A percentile compares a stretch with the other conserved stretches of the same genome.
Evolutionary conservation across 371 early-diverging fungal genomes (phyloP).

Genomic region (Mortierella sp.): DNA sequence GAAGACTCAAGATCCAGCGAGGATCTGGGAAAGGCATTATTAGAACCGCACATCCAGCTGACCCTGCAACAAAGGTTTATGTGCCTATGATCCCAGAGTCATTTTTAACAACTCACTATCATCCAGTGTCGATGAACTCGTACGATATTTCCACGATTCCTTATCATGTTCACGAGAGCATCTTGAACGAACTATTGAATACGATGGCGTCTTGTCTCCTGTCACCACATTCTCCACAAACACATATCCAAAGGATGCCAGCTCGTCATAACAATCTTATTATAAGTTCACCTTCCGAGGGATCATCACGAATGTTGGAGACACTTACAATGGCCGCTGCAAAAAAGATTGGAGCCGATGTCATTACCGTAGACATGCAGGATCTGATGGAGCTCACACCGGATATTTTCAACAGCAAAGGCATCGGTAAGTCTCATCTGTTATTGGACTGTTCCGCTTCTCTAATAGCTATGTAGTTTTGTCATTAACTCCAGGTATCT

Average conservation of each 20-base stretch:
- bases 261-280: conserved; percentile 49
- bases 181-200: conserved; percentile 29
- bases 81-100: conserved; percentile 37
- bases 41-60: background rate
- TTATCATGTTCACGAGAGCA: conserved; percentile 33
- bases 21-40: conserved; percentile 3
- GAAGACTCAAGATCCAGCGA: conserved; percentile 18
- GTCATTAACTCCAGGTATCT: background rate
- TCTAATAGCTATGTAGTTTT: background rate
- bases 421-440: conserved; percentile 23
- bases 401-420: conserved; percentile 52
- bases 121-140: conserved; percentile 9
- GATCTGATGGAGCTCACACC: conserved; percentile 63
- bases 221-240: conserved; percentile 18
- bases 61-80: conserved; percentile 23
- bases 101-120: conserved; percentile 28
- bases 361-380: conserved; percentile 60
- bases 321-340: conserved; percentile 56
- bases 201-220: conserved; percentile 47
- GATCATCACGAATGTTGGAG: conserved; percentile 51
- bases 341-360: conserved; percentile 52
- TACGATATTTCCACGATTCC: conserved; percentile 22
- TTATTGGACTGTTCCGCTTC: background rate
- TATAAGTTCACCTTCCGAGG: conserved; percentile 43
- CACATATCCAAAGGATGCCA: conserved; percentile 37